Base-by-base conservation (phyloP, 1,284 basidiomycete species). In the Ustilago bromivora region DNA sequence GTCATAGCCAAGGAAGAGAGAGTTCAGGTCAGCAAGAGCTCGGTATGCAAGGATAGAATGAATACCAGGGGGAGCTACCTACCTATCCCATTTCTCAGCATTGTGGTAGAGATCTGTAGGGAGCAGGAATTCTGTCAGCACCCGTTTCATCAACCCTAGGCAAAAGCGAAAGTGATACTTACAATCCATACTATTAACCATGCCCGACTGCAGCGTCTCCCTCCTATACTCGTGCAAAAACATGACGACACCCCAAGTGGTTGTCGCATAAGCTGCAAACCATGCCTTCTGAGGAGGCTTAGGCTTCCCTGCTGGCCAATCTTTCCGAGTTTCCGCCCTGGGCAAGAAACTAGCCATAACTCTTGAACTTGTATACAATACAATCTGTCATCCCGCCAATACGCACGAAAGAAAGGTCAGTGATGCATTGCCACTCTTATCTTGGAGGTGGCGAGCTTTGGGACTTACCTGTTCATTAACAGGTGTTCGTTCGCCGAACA, bases 191-290 rank as follows among this genome's bases (percentile, higher is more conserved):
- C 85, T 87, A 76, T 88, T 88, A 55, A 88, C 87, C 92, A 98
- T 94, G 59, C 96, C 96, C 5, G 94, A 93, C 85, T 99, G 95
- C 69, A 99, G 91, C 13, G 91, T 92, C 87, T 98, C 92, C 53
- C 94, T 91, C 36, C 91, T 89, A 86, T 96, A 90, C 81, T 92
- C 89, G 89, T 96, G 98, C 72, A 97, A 88, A 90, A 93, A 99
- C 96, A 99, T 98, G 55, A 97, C 95, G n/a, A 92, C 89, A 43
- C 94, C 96, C 96, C 96, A 99, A 41, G 92, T 91, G 36, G 98
- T 78, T 0, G 96, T 94, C 3, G 96, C 94, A 81, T 98, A 95
- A 38, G 93, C 85, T 2, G 93, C 91, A 87, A 98, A 98, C 83
- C 94, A 91, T 32, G 90, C 89, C 47, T 92, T 87, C 86, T 87